Evolutionary conservation across 305 asterid species (phyloP).

Genomic region (Fraxinus xanthoxyloides): DNA sequence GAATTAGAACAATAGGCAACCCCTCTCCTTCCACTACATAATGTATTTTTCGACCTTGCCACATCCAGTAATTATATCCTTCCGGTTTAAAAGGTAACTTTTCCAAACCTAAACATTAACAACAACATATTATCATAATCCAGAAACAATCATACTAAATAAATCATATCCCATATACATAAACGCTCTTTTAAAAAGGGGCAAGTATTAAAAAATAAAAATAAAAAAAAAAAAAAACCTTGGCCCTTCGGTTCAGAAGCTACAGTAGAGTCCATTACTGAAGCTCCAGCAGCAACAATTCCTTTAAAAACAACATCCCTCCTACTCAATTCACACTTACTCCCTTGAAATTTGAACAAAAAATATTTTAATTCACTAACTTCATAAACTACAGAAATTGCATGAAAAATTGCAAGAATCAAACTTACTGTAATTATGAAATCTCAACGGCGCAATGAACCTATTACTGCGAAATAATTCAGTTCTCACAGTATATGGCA

Average conservation of each 20-base stretch:
- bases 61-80: constrained; percentile 83
- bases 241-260: constrained; percentile 52
- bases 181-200: neutral
- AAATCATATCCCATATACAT: neutral
- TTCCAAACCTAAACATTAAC: constrained; percentile 55
- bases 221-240: constrained; percentile 17
- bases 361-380: neutral
- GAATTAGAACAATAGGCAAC: constrained; percentile 76
- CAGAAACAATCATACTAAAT: neutral
- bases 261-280: constrained; percentile 52
- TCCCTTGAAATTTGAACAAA: constrained; percentile 38
- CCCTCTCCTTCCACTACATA: constrained; percentile 90
- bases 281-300: constrained; percentile 74
- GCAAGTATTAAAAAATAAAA: neutral
- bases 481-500: constrained; percentile 34
- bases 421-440: constrained; percentile 47
- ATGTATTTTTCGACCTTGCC: constrained; percentile 76
- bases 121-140: constrained; percentile 16
- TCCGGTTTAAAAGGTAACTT: constrained; percentile 70
- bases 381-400: neutral
- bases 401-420: constrained; percentile 2
- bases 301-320: constrained; percentile 67
- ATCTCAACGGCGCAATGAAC: constrained; percentile 26
- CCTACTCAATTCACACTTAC: constrained; percentile 61
- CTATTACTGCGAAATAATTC: constrained; percentile 36